Evolutionary conservation across 176 grass and related monocot genomes (phyloP), one percentile per base, ranked within the genome.

Genomic region (Musa acuminata): DNA sequence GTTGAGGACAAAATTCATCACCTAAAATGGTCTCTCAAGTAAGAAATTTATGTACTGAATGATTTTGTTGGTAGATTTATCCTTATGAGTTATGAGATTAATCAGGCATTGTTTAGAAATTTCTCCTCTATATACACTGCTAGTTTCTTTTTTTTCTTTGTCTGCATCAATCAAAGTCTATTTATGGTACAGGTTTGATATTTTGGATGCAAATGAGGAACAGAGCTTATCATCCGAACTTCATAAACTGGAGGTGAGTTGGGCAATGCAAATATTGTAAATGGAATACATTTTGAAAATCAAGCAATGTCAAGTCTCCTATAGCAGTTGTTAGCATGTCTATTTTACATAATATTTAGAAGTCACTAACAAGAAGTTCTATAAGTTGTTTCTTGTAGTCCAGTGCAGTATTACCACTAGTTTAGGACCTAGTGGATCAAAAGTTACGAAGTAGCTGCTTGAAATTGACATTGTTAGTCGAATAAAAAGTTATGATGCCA

Each of bases 1-100:
- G 72, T 94, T 82, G 95, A 98, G 69, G 95, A 98, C 79, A 91
- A 35, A 83, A 89, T 98, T 78, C 88, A 98, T 89, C 84, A 77
- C 83, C 84, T 98, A 68, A 91, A 91, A 77, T 98, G 95, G 90
- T 93, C 90, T 51, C 86, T 93, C 63, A 82, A 87, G 95, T 98
- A 89, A 87, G 89, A 43, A 75, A 19, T 20, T 3, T 75, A 14
- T 49, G 2, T 65, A 13, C 1, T 27, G 14, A 50, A 51, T 50
- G 48, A 20, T 50, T 48, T 10, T 70, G 14, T 13, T 17, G 10
- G 11, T 70, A 3, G 24, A 49, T 50, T 19, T 70, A 11, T 48
- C 11, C 8, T 48, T 20, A 21, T 9, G 9, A 51, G 19, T 66
- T 77, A n/a, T 2, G 55, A 16, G 58, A 62, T 49, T 21, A 64